Evolutionary conservation across 352 stramenopile species (phyloP).

Genomic region (Blastocystis hominis): DNA sequence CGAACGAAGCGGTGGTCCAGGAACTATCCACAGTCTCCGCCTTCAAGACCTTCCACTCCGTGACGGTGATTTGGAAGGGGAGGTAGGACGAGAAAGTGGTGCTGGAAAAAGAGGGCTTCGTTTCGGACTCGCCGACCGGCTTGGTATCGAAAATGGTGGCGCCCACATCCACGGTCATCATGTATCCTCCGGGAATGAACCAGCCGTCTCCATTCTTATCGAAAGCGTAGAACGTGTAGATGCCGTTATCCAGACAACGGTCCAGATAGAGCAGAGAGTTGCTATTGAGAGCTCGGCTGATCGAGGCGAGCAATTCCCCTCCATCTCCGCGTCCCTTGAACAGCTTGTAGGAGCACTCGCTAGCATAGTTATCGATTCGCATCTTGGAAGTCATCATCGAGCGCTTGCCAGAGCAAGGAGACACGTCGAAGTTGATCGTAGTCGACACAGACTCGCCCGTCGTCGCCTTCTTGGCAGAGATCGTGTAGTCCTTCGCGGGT

Average conservation of each 20-base stretch:
- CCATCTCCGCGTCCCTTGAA: background rate
- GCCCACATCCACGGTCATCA: background rate
- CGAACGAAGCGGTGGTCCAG: background rate
- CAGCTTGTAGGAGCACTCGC: background rate
- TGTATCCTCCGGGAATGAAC: background rate
- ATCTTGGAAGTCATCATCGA: background rate
- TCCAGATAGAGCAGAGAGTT: background rate
- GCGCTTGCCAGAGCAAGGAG: background rate
- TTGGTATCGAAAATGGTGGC: background rate
- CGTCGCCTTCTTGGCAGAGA: background rate
- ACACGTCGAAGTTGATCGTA: background rate
- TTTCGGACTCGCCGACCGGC: background rate
- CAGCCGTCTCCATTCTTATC: background rate
- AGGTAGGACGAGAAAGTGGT: background rate
- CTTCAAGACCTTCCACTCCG: background rate
- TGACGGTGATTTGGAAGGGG: conserved; percentile 9
- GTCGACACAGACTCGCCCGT: background rate
- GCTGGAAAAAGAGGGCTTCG: background rate
- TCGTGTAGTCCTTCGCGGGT: background rate
- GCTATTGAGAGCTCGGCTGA: background rate
- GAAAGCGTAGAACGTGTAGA: background rate
- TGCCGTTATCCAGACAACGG: background rate
- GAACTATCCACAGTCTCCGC: background rate
- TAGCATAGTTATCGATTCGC: background rate
- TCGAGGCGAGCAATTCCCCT: background rate